Percentiles rank a stretch among this genome's conserved stretches.
These are phyloP conservation scores for Xylariaceae sp. DNA, from an alignment of 2,329 filamentous ascomycete species.

Conservation along the genomic window DNA sequence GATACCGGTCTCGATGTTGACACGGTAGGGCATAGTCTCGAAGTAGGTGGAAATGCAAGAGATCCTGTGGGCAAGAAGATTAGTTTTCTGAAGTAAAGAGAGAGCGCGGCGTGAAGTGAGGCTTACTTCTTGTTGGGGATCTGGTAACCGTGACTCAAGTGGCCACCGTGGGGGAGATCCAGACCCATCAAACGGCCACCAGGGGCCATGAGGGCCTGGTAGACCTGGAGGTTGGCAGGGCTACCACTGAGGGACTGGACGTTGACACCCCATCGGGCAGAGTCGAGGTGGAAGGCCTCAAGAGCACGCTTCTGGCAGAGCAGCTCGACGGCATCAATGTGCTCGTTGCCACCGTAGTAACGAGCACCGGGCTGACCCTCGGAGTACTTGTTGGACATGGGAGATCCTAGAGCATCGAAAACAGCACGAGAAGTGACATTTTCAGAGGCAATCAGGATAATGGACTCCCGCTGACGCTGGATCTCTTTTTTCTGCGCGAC, in stretches of 20 bases:
- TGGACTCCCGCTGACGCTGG: constrained; percentile 95
- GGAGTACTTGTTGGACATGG: constrained; percentile 99
- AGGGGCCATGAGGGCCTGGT: constrained; percentile 93
- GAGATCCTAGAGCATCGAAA: constrained; percentile 91
- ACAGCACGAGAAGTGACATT: constrained; percentile 98
- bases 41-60: constrained; percentile 98
- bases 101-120: constrained; percentile 16
- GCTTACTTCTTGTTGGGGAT: constrained; percentile 76
- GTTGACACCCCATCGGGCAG: constrained; percentile 95
- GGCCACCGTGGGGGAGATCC: constrained; percentile 88
- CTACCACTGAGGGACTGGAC: constrained; percentile 90
- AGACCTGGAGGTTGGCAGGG: constrained; percentile 96
- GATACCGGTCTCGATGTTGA: constrained; percentile 82
- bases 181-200: constrained; percentile 97
- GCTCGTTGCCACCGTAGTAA: constrained; percentile 99
- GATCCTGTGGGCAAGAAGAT: constrained; percentile 53
- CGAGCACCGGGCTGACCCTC: constrained; percentile 96
- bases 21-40: constrained; percentile 94
- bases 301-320: constrained; percentile 94
- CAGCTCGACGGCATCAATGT: constrained; percentile 93
- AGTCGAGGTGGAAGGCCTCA: constrained; percentile 79
- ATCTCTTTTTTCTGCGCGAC: constrained; percentile 75
- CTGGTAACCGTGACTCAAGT: constrained; percentile 96
- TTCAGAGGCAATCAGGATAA: constrained; percentile 97
- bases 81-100: constrained; percentile 6